phyloP scores from a whole-genome alignment of 176 grass and related monocot species.

The Oryza meyeriana region DNA sequence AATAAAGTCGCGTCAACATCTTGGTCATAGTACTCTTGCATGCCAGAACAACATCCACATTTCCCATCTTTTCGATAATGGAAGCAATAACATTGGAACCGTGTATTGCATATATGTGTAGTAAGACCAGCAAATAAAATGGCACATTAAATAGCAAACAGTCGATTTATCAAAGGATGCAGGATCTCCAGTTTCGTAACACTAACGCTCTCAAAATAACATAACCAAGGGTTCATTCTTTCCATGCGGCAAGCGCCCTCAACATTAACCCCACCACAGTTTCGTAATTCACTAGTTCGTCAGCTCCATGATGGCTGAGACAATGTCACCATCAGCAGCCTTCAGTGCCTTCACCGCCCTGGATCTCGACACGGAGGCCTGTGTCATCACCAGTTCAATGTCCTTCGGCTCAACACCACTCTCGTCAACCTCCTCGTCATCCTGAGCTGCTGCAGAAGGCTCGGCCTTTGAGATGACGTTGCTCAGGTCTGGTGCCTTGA shows the following conservation, averaged over 20 bases:
- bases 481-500: slow-evolving; percentile 11
- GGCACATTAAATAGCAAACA: not conserved
- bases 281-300: slow-evolving; percentile 12
- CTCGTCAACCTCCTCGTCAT: slow-evolving; percentile 30
- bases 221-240: not conserved
- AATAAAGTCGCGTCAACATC: too few species aligned
- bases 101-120: not conserved
- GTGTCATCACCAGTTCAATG: slow-evolving; percentile 35
- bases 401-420: slow-evolving; percentile 28
- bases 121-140: not conserved
- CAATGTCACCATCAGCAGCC: slow-evolving; percentile 21
- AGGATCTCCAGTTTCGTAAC: not conserved
- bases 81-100: not conserved
- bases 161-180: not conserved
- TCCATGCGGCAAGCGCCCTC: not conserved
- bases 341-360: slow-evolving; percentile 33
- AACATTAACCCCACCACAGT: not conserved
- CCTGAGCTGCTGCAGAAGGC: not conserved
- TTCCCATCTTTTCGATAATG: too few species aligned
- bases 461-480: not conserved
- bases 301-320: slow-evolving; percentile 40
- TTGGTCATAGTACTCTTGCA: too few species aligned
- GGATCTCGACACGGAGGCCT: slow-evolving; percentile 21
- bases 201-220: not conserved
- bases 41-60: not conserved